phyloP scores from a whole-genome alignment of 78 protist genomes.

The slime mould (Dictyostelium discoideum) region DNA sequence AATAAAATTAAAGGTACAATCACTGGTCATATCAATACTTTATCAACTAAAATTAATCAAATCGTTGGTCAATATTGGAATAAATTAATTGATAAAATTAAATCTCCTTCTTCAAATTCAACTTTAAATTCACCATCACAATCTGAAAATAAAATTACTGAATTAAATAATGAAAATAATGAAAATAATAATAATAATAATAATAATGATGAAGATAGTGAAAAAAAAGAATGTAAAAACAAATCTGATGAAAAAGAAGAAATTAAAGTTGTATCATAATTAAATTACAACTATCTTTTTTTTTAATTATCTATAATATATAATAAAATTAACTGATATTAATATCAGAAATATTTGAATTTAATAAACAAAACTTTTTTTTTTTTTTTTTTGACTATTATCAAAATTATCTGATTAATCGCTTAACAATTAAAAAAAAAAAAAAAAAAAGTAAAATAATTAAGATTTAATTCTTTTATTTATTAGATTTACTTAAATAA shows the following conservation, averaged over 20 bases:
- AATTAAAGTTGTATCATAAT: neutral
- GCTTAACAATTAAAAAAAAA: no score
- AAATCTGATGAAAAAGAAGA: neutral
- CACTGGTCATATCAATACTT: conserved; percentile 36
- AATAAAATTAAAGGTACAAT: conserved; percentile 55
- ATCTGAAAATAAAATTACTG: neutral
- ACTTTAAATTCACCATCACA: neutral
- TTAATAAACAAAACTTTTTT: no score
- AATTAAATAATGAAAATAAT: neutral
- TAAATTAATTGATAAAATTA: conserved; percentile 41
- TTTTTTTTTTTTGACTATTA: no score
- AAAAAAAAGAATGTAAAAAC: neutral
- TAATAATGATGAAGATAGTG: neutral
- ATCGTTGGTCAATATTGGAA: conserved; percentile 60
- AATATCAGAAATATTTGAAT: no score
- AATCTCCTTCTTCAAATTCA: neutral
- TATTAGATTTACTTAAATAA: no score
- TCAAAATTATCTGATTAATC: no score
- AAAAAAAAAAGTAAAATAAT: no score
- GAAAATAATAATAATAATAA: no score
- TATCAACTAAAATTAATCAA: conserved; percentile 47
- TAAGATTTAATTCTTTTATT: no score
- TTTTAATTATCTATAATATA: no score
- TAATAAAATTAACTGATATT: no score
- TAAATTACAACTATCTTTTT: no score